Evolutionary conservation across 768 basidiomycete genomes (phyloP), one percentile per base, ranked within the genome.

Genomic region (Lepiota venenata): DNA sequence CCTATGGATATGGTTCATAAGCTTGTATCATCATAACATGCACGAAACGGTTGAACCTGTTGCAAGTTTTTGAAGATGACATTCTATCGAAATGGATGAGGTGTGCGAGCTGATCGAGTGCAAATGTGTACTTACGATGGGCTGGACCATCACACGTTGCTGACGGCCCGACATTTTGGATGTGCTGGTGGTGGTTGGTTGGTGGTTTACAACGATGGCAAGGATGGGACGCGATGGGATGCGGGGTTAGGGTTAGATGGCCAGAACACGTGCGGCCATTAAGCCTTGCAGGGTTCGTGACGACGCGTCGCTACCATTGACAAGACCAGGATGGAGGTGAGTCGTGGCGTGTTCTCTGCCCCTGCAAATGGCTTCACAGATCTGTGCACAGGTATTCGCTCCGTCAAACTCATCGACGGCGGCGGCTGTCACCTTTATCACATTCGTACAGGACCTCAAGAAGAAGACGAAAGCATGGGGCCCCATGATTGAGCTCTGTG

Each of bases 361-460:
- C 48, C 47, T 42, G 46, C 0, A 15, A 15, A 4, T 32, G 14
- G 39, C 36, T 61, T 63, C 43, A 68, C 41, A 18, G 40, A 18
- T 21, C 49, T 40, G 9, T 25, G 40, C 12, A 27, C 36, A 87
- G 85, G 80, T 74, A 55, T 84, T 91, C 65, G 81, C 84, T 73
- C 80, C 87, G 70, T 80, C 83, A 67, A 91, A 87, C 66, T 91
- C 91, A 32, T 96, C 96, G 58, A 99, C 97, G 70, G 95, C 96
- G 44, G 94, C 95, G 48, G 94, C 97, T 70, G 97, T 99, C 60
- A 91, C 92, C 1, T 97, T 99, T 71, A 99, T 99, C 71, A 99
- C 97, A 21, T 98, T 98, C 66, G 96, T 99, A 2, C 97, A 99
- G 71, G 97, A 98, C 78, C 81, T 98, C 62, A 98, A 98, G 76